Evolutionary conservation across 257 asterid genomes (phyloP).

Genomic region (Lycium ferocissimum): DNA sequence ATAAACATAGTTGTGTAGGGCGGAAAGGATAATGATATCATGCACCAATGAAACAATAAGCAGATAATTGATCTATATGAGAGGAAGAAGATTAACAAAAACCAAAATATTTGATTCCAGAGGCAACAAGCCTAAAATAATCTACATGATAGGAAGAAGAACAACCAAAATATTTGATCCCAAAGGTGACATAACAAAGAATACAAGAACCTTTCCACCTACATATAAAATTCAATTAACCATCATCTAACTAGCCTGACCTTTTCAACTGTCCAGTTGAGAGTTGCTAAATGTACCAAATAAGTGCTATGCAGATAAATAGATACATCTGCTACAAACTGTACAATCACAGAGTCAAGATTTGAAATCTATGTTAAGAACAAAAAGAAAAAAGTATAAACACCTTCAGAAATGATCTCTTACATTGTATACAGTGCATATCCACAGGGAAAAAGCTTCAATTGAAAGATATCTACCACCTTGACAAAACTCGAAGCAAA

Average conservation of each 20-base stretch:
- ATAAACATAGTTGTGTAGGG: background rate
- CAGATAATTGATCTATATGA: background rate
- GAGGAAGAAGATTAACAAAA: background rate
- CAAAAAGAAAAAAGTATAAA: slow-evolving; percentile 27
- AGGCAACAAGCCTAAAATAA: background rate
- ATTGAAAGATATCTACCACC: slow-evolving; percentile 33
- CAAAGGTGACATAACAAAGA: slow-evolving; percentile 22
- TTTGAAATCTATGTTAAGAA: slow-evolving; percentile 38
- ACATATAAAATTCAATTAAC: slow-evolving; percentile 7
- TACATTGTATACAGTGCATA: slow-evolving; percentile 39
- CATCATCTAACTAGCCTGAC: slow-evolving; percentile 13
- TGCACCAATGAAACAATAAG: background rate
- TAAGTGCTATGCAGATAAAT: slow-evolving; percentile 25
- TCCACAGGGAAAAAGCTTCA: slow-evolving; percentile 42
- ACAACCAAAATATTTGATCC: background rate
- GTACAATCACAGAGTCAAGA: slow-evolving; percentile 30
- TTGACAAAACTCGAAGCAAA: slow-evolving; percentile 34
- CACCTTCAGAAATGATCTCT: slow-evolving; percentile 38
- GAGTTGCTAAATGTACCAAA: slow-evolving; percentile 13
- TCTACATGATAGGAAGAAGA: background rate
- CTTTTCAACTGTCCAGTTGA: slow-evolving; percentile 22
- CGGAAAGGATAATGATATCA: background rate
- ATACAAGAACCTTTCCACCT: slow-evolving; percentile 22
- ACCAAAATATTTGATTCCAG: background rate
- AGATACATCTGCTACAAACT: slow-evolving; percentile 35